phyloP scores from a whole-genome alignment of 2,329 filamentous ascomycete species.

The Diaporthe velutina region DNA sequence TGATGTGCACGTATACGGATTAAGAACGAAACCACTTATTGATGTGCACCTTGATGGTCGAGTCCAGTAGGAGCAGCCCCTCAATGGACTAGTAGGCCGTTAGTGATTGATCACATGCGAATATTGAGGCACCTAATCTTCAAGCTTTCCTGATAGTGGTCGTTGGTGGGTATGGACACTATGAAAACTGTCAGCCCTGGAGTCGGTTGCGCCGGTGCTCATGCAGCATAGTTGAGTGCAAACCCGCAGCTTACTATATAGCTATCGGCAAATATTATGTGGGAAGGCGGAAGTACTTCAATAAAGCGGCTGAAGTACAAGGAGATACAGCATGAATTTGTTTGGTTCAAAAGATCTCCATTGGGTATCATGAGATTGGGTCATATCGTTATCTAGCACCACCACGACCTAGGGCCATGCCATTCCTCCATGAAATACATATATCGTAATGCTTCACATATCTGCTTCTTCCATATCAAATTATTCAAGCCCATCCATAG shows the following conservation, averaged over 20 bases:
- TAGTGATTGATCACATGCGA: neutral
- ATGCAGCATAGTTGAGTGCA: neutral
- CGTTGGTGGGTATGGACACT: neutral
- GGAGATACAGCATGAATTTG: neutral
- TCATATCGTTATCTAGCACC: slow-evolving; percentile 21
- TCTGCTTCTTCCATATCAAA: neutral
- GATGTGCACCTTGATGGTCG: neutral
- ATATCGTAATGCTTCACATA: neutral
- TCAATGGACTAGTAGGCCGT: neutral
- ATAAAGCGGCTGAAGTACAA: neutral
- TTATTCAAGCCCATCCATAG: neutral
- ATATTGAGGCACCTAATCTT: neutral
- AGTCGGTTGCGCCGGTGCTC: neutral
- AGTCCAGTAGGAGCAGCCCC: neutral
- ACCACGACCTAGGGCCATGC: neutral
- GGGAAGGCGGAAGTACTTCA: too few relatives aligned
- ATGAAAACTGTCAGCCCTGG: neutral
- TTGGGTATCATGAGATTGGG: slow-evolving; percentile 33
- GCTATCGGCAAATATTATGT: neutral
- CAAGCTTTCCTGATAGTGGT: neutral
- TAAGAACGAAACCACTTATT: too few relatives aligned
- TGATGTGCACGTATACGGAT: too few relatives aligned
- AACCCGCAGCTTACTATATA: neutral
- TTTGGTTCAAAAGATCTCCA: slow-evolving; percentile 19
- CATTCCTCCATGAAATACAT: neutral